Evolutionary conservation across 768 basidiomycete species (phyloP), one percentile per base, ranked within the genome.

Genomic region (Sutorius australiensis): DNA sequence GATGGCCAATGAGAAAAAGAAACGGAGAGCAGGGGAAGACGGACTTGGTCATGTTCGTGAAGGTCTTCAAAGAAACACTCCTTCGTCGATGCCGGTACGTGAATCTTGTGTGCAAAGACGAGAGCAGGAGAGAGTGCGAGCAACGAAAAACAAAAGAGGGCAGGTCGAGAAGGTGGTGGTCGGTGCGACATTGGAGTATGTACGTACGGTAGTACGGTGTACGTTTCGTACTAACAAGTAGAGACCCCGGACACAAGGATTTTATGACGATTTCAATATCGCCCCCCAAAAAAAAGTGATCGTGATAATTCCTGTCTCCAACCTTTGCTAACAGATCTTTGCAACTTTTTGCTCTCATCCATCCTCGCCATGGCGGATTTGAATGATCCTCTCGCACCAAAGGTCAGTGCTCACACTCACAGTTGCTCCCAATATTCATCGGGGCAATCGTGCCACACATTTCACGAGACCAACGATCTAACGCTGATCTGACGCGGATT

Each of bases 21-120:
- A 39, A 12, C n/a, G n/a, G 1, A 44, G 10, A 10, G 33, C n/a
- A 37, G 24, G 10, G 30, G 19, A 2, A 16, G 32, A 59, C 62
- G 51, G 56, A 89, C 91, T 79, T 94, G 90, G 83, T 95, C 93
- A 68, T 92, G 84, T 57, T 81, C 75, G 63, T 94, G 91, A 11
- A 95, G 80, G 73, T 95, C 93, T 72, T 97, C 94, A 67, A 97
- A 95, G 77, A 92, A 97, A 72, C 93, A 97, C 65, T 95, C 93
- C 66, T 92, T 93, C 65, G 83, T 84, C 14, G 86, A 85, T 11
- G 93, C 87, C 3, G 77, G 67, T 12, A 97, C 76, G 61, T 84
- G 83, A 61, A 91, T 83, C 67, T 87, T 78, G 70, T 92, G 88
- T 0, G 84, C 81, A 43, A 73, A 76, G 16, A 75, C 72, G 34